Conservation (phyloP, 306 rosid genomes). For the Castanospermum australe region DNA sequence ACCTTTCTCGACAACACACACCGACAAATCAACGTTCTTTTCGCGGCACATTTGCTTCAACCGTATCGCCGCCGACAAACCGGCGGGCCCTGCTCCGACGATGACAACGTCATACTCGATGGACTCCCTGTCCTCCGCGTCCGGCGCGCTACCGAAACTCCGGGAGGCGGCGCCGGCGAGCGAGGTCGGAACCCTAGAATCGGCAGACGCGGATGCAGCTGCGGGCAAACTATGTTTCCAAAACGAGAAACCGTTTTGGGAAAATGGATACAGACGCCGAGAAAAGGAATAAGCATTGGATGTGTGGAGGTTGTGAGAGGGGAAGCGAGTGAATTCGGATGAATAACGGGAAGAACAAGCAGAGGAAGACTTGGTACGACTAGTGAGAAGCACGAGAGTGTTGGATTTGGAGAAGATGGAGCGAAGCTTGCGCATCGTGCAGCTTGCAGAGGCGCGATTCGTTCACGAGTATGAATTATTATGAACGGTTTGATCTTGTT, state of each 20-base stretch:
- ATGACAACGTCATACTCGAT: slow-evolving; percentile 87
- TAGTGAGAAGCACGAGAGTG: not conserved
- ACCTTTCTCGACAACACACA: slow-evolving; percentile 92
- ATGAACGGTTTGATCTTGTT: not conserved
- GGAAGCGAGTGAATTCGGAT: not conserved
- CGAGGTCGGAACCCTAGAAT: slow-evolving; percentile 29
- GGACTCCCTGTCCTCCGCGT: slow-evolving; percentile 52
- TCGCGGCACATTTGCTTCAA: slow-evolving; percentile 76
- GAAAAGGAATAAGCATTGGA: not conserved
- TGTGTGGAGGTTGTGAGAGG: not conserved
- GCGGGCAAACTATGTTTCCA: slow-evolving; percentile 22
- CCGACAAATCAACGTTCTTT: slow-evolving; percentile 63
- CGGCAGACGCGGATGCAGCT: not conserved
- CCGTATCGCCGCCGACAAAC: slow-evolving; percentile 87
- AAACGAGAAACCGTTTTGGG: not conserved
- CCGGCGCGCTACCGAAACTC: slow-evolving; percentile 47
- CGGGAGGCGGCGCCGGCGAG: not conserved
- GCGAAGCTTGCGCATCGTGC: slow-evolving; percentile 43
- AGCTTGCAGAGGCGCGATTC: not conserved
- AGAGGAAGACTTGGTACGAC: slow-evolving; percentile 1
- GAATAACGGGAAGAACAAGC: not conserved
- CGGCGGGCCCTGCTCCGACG: slow-evolving; percentile 97
- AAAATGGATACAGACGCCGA: slow-evolving; percentile 17
- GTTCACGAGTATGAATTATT: not conserved
- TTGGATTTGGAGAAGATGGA: slow-evolving; percentile 39